Evolutionary conservation across 1,139 yeast genomes (phyloP).

Genomic region (Magnusiomyces tetraspermus): DNA sequence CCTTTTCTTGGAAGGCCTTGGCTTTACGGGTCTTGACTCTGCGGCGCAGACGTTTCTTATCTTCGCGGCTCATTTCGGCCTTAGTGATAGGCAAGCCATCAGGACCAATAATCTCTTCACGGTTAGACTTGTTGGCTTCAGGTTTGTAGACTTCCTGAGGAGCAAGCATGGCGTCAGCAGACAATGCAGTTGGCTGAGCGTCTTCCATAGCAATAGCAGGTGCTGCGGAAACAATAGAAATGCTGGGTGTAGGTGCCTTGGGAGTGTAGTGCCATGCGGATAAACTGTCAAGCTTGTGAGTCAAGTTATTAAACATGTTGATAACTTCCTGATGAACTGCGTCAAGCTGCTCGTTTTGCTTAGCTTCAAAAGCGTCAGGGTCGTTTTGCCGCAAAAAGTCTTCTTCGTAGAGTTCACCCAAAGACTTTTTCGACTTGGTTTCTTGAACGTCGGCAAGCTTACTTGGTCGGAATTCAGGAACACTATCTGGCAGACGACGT

Average conservation of each 20-base stretch:
- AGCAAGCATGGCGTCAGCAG: slow-evolving; percentile 70
- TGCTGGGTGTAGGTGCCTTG: slow-evolving; percentile 69
- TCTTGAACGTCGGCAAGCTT: slow-evolving; percentile 61
- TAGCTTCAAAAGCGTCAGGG: slow-evolving; percentile 30
- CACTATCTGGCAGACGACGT: slow-evolving; percentile 52
- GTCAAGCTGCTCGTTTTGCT: slow-evolving; percentile 51
- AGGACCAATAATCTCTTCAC: slow-evolving; percentile 59
- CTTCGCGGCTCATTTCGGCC: slow-evolving; percentile 77
- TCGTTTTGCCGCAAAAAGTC: slow-evolving; percentile 49
- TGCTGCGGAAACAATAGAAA: slow-evolving; percentile 72
- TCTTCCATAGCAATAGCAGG: slow-evolving; percentile 90
- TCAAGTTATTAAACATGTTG: slow-evolving; percentile 51
- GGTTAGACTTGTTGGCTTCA: slow-evolving; percentile 34
- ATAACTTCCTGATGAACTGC: slow-evolving; percentile 72
- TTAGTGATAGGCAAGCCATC: slow-evolving; percentile 78
- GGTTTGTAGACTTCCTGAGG: slow-evolving; percentile 90
- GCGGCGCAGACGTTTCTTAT: slow-evolving; percentile 78
- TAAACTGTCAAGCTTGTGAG: slow-evolving; percentile 72
- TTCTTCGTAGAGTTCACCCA: slow-evolving; percentile 88
- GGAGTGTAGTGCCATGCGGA: slow-evolving; percentile 93
- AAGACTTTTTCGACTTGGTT: slow-evolving; percentile 73
- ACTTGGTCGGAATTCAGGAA: slow-evolving; percentile 45
- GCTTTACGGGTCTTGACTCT: slow-evolving; percentile 75
- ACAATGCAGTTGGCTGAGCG: slow-evolving; percentile 82
- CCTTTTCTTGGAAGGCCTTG: slow-evolving; percentile 40